Conservation (phyloP, 352 stramenopile species). For the Phytophthora chlamydospora region DNA sequence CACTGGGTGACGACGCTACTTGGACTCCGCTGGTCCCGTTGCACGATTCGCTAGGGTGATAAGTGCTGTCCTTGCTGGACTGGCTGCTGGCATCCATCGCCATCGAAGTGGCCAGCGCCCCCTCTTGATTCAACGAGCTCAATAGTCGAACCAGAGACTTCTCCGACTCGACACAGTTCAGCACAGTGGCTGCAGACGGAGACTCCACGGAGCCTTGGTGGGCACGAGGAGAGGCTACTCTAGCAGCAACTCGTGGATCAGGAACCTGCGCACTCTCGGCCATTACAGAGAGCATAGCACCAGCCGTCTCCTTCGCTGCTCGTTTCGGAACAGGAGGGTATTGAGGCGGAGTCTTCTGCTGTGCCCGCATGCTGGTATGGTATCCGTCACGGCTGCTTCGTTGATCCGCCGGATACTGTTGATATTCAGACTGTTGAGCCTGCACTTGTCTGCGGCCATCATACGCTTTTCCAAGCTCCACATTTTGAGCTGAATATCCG, state of each 20-base stretch:
- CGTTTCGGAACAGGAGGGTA: constrained; percentile 43
- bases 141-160: constrained; percentile 70
- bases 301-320: constrained; percentile 53
- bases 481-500: constrained; percentile 10
- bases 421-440: constrained; percentile 16
- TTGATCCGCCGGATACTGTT: constrained; percentile 11
- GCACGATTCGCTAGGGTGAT: constrained; percentile 4
- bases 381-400: constrained; percentile 16
- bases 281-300: constrained; percentile 20
- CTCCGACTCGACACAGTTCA: constrained; percentile 75
- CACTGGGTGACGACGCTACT: constrained; percentile 6
- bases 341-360: constrained; percentile 22
- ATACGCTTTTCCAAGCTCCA: constrained; percentile 14
- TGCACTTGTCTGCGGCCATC: constrained; percentile 24
- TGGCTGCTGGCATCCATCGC: constrained; percentile 25
- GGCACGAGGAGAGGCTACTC: constrained; percentile 9
- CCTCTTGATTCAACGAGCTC: constrained; percentile 63
- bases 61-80: constrained; percentile 15
- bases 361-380: constrained; percentile 22
- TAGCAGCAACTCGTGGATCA: constrained; percentile 12
- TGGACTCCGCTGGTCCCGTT: constrained; percentile 25
- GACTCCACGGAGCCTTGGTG: constrained; percentile 39
- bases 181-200: constrained; percentile 54
- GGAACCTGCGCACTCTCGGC: constrained; percentile 14
- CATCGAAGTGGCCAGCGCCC: constrained; percentile 18